Base-by-base conservation (phyloP, 257 asterid species). In the Lavandula angustifolia region DNA sequence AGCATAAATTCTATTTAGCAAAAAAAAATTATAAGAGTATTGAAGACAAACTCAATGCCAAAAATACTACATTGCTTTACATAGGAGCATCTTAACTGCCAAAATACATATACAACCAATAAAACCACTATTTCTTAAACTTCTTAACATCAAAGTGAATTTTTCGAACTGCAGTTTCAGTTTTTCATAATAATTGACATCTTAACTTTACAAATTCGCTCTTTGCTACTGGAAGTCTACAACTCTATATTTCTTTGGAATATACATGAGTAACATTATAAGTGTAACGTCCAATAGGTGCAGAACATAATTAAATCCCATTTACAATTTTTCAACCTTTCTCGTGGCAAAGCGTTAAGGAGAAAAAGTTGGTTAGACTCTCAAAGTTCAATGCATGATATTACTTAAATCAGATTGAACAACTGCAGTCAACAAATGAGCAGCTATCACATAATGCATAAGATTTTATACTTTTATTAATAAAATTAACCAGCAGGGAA, bases 351-450 rank as follows among this genome's bases (percentile, higher is more conserved):
- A 9, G 22, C 14, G 12, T 34, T 44, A 58, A 9, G 16, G 40
- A 50, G 34, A 14, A 10, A 37, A 12, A 11, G 16, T 40, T 66
- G 27, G 27, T 22, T 22, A 22, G 27, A 22, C 27, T 22, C 27
- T 22, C 27, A 22, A 22, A 22, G 64, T 34, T 34, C 35, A 46
- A 64, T 17, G 60, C 13, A 65, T 41, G 11, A 49, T 7, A 9
- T 33, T 2, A 34, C 16, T 29, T 33, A 47, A 34, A 4, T 14
- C 22, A 50, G 52, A 22, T 22, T 17, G 12, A 27, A 40, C 50
- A 12, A 70, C 42, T 43, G 51, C 50, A 69, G 43, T 53, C 18
- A 70, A 41, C 62, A 52, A 43, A 16, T 41, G 32, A 44, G 31
- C 32, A 60, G 56, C 63, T 4, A 40, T 33, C 5, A 52, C 55